Percentiles rank a stretch among this genome's conserved stretches.
phyloP scores from a whole-genome alignment of 495 filamentous ascomycete genomes.

The Penicillium subrubescens region DNA sequence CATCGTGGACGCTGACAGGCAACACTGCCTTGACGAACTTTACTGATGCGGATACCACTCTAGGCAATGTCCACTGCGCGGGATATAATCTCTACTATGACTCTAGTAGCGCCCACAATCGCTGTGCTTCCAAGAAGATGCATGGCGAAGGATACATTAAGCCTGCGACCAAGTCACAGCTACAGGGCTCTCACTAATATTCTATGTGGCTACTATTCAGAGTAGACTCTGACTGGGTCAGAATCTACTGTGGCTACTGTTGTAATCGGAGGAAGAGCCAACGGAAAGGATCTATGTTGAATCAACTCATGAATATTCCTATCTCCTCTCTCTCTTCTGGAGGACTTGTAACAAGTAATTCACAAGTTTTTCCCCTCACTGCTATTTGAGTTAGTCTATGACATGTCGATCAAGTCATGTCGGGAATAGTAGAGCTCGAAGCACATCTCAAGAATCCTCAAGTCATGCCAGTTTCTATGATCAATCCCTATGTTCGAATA shows the following conservation, averaged over 20 bases:
- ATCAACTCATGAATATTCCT: too few relatives aligned
- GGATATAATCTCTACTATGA: slow-evolving; percentile 10
- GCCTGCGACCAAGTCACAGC: slow-evolving; percentile 2
- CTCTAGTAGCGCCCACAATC: background rate
- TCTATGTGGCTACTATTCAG: background rate
- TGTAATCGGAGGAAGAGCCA: too few relatives aligned
- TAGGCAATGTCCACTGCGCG: slow-evolving; percentile 6
- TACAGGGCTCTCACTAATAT: background rate
- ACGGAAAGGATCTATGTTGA: too few relatives aligned
- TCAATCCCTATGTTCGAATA: too few relatives aligned
- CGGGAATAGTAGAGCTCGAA: too few relatives aligned
- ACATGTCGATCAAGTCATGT: too few relatives aligned
- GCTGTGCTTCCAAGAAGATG: slow-evolving; percentile 9
- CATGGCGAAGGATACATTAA: slow-evolving; percentile 21
- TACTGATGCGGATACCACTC: slow-evolving; percentile 9
- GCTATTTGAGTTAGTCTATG: too few relatives aligned
- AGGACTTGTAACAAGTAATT: too few relatives aligned
- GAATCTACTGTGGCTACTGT: background rate
- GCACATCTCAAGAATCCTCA: too few relatives aligned
- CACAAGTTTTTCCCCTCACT: too few relatives aligned
- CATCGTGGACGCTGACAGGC: slow-evolving; percentile 13
- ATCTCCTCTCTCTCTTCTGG: too few relatives aligned
- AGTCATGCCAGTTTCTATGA: too few relatives aligned
- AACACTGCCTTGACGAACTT: slow-evolving; percentile 10
- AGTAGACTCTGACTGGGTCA: background rate